A percentile compares a stretch with the other conserved stretches of the same genome.
Conservation (phyloP, 805 yeast genomes). For the Hyphopichia homilentoma region DNA sequence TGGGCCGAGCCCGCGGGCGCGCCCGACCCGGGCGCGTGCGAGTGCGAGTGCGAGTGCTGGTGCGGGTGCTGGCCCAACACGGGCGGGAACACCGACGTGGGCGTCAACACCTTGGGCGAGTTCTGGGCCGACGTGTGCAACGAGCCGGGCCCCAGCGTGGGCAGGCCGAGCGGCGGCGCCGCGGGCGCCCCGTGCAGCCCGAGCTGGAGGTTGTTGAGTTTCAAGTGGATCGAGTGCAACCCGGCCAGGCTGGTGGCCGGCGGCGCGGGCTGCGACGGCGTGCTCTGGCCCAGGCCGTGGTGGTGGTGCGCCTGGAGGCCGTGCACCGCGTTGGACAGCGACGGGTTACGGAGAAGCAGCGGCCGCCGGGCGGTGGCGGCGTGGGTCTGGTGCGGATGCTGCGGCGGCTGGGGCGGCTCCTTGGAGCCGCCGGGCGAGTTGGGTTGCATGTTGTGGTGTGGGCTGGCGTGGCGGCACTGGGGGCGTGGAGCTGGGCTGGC, state of each 20-base stretch:
- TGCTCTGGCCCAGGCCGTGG: neutral
- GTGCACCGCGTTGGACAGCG: constrained; percentile 1
- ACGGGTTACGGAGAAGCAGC: constrained; percentile 5
- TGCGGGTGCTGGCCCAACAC: neutral
- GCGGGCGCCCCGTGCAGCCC: neutral
- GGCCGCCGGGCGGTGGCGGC: constrained; percentile 8
- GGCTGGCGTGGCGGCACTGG: too few relatives aligned
- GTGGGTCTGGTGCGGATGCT: constrained; percentile 2
- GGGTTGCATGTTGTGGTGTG: too few relatives aligned
- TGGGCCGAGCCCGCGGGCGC: too few relatives aligned
- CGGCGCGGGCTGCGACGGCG: neutral
- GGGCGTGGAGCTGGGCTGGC: too few relatives aligned
- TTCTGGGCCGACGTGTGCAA: neutral
- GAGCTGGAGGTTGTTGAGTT: neutral
- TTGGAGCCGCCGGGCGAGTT: too few relatives aligned
- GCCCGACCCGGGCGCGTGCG: neutral
- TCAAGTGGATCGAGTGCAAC: neutral
- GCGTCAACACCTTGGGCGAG: neutral
- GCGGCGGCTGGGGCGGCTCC: too few relatives aligned
- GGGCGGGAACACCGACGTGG: neutral
- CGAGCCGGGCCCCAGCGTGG: neutral
- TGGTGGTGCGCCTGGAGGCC: too few relatives aligned
- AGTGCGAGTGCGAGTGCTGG: neutral
- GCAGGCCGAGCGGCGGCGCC: neutral
- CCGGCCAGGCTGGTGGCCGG: neutral